Percentiles rank a stretch among this genome's conserved stretches.
Evolutionary conservation across 495 filamentous ascomycete species (phyloP).

Genomic region (Pseudoneurospora amorphoporcata): DNA sequence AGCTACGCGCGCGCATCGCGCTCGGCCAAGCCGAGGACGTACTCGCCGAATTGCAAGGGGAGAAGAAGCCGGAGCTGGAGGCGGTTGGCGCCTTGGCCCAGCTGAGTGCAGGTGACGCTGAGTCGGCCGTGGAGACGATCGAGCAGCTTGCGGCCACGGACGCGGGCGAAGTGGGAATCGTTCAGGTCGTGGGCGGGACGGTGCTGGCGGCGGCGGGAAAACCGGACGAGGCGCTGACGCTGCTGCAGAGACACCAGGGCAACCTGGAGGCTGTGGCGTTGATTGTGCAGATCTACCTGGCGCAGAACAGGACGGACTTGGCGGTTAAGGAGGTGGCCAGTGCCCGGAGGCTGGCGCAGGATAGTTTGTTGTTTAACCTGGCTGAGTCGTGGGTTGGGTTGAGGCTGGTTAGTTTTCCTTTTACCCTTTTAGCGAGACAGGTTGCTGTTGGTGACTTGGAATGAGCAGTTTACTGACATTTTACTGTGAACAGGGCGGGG

Average conservation of each 20-base stretch:
- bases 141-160: conserved; percentile 52
- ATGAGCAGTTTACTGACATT: not conserved
- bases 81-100: conserved; percentile 73
- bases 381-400: conserved; percentile 93
- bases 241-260: conserved; percentile 75
- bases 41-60: conserved; percentile 51
- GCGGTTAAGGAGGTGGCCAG: conserved; percentile 79
- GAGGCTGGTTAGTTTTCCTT: conserved; percentile 54
- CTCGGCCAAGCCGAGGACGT: conserved; percentile 66
- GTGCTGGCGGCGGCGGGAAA: conserved; percentile 67
- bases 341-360: conserved; percentile 93
- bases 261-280: conserved; percentile 65
- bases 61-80: conserved; percentile 61
- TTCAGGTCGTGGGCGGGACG: conserved; percentile 70
- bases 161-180: conserved; percentile 61
- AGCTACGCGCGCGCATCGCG: conserved; percentile 72
- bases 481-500: conserved; percentile 58
- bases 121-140: conserved; percentile 49
- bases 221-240: conserved; percentile 69
- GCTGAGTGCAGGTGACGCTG: conserved; percentile 46
- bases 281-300: conserved; percentile 81
- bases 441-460: not conserved
- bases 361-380: conserved; percentile 85
- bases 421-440: not conserved
- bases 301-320: conserved; percentile 82